These are phyloP conservation scores for Russula virescens DNA, from an alignment of 768 basidiomycete genomes.

Conservation along the genomic window DNA sequence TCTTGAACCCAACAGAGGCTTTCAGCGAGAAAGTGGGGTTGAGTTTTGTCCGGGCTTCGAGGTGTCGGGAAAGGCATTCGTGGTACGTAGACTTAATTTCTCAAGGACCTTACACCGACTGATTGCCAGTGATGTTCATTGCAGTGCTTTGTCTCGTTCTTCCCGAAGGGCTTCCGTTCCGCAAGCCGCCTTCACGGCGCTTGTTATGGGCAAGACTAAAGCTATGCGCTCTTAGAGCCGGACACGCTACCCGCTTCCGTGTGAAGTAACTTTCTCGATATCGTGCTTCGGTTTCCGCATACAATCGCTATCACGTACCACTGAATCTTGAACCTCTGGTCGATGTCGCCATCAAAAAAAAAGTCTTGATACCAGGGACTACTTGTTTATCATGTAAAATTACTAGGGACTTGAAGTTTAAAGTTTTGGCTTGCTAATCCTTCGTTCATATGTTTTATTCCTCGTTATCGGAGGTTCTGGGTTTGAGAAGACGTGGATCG, in stretches of 20 bases:
- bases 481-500: too few species aligned
- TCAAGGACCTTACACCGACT: neutral
- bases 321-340: neutral
- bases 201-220: slow-evolving; percentile 7
- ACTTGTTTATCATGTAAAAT: neutral
- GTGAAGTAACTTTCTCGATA: too few species aligned
- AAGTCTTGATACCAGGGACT: too few species aligned
- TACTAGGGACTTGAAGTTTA: neutral
- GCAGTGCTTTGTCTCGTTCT: slow-evolving; percentile 10
- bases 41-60: slow-evolving; percentile 6
- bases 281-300: neutral
- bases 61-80: neutral
- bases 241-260: neutral
- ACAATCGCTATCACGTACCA: neutral
- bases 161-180: neutral
- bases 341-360: neutral
- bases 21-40: neutral
- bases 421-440: neutral
- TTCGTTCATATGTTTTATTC: too few species aligned
- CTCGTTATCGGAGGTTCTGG: too few species aligned
- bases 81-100: slow-evolving; percentile 5
- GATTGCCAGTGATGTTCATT: neutral
- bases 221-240: neutral
- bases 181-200: neutral
- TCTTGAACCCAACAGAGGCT: slow-evolving; percentile 4